Conservation (phyloP, 768 basidiomycete species). For the Suillus lakei region DNA sequence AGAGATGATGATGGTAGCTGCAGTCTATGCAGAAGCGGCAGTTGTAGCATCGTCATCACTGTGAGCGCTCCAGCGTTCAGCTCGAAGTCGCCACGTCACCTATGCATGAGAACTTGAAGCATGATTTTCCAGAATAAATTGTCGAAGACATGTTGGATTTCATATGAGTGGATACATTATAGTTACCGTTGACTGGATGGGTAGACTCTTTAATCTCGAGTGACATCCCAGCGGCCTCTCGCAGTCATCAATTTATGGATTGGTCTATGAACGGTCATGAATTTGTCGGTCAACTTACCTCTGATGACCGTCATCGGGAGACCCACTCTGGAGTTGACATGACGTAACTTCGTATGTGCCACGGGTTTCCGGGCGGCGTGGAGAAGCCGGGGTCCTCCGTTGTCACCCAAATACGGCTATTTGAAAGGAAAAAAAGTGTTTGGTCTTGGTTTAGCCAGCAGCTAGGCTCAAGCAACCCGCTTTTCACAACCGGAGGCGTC, state of each 20-base stretch:
- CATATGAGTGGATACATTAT: not conserved
- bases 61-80: not conserved
- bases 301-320: no score
- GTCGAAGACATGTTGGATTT: not conserved
- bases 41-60: not conserved
- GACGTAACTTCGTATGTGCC: not conserved
- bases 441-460: not conserved
- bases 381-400: constrained; percentile 1
- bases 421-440: constrained; percentile 21
- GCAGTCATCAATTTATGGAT: not conserved
- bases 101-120: not conserved
- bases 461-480: not conserved
- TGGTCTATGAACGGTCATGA: not conserved
- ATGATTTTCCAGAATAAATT: no score
- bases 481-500: not conserved
- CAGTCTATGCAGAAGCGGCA: not conserved
- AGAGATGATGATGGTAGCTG: not conserved
- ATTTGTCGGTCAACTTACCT: no score
- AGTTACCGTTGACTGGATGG: not conserved
- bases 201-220: not conserved
- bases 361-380: not conserved
- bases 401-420: constrained; percentile 18
- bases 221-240: not conserved
- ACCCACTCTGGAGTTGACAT: no score
- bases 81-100: not conserved